phyloP scores from a whole-genome alignment of 805 yeast species.

The Lipomyces mesembrius region DNA sequence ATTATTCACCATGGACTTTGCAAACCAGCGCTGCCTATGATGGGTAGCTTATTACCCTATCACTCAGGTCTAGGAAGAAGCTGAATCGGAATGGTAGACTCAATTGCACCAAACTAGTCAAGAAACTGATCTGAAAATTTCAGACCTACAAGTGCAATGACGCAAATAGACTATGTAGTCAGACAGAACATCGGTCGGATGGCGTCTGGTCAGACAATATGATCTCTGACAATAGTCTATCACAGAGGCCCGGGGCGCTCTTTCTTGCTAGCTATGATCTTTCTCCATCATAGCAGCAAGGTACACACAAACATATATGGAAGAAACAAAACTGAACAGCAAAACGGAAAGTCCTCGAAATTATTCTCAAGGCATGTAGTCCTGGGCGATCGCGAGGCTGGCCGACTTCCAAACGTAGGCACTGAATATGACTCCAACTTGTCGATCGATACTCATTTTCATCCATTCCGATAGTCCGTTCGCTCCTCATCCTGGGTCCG shows the following conservation, averaged over 20 bases:
- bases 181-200: not conserved
- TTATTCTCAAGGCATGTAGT: not conserved
- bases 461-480: constrained; percentile 2
- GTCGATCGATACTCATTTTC: constrained; percentile 10
- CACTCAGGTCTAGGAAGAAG: not conserved
- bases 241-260: not conserved
- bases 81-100: not conserved
- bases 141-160: constrained; percentile 1
- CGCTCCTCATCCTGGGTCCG: constrained; percentile 15
- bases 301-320: not conserved
- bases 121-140: not conserved
- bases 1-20: not conserved
- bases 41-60: not conserved
- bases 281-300: not conserved
- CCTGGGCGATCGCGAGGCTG: not conserved
- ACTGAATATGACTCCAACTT: not conserved
- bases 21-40: not conserved
- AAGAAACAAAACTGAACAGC: not conserved
- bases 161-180: not conserved
- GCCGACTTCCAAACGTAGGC: not conserved
- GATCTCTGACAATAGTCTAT: not conserved
- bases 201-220: not conserved
- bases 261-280: not conserved
- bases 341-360: not conserved
- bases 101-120: not conserved